A percentile compares a stretch with the other conserved stretches of the same genome.
These are phyloP conservation scores for Panicum hallii DNA, from an alignment of 202 grass and related monocot species.

Conservation along the genomic window DNA sequence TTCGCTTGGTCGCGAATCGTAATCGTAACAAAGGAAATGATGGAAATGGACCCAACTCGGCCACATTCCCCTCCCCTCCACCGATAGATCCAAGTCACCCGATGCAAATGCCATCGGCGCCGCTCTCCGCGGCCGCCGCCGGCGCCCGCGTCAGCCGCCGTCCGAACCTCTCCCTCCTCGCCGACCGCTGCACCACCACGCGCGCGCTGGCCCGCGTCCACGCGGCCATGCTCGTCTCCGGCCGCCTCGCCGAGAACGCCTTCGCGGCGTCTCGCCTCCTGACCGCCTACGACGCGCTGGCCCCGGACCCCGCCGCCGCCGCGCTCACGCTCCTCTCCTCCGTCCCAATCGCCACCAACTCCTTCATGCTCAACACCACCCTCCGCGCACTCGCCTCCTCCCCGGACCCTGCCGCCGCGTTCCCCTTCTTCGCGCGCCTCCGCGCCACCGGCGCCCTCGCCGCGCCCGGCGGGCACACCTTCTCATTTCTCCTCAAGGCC, in stretches of 20 bases:
- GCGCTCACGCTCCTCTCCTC: constrained; percentile 47
- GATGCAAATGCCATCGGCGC: constrained; percentile 13
- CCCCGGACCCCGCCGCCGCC: constrained; percentile 30
- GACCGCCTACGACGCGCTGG: constrained; percentile 46
- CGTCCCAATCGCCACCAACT: constrained; percentile 49
- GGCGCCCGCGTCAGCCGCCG: background rate
- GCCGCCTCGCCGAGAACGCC: constrained; percentile 52
- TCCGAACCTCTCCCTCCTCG: constrained; percentile 53
- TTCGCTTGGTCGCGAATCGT: no score
- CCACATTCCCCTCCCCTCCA: background rate
- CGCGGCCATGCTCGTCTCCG: constrained; percentile 61
- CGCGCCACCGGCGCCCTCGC: background rate
- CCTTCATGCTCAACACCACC: constrained; percentile 69
- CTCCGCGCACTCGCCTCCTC: constrained; percentile 52
- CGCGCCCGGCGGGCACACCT: constrained; percentile 55
- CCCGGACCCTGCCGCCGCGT: constrained; percentile 46
- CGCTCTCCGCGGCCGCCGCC: background rate
- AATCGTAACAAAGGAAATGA: no score
- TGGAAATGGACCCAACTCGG: background rate
- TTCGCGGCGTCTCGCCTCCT: constrained; percentile 67
- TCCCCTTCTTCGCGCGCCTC: constrained; percentile 50
- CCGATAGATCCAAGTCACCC: background rate
- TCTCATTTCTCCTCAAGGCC: constrained; percentile 76
- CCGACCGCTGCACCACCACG: constrained; percentile 46
- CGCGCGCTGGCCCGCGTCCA: constrained; percentile 42